Conservation (phyloP, 306 rosid species). For the Sindora glabra region DNA sequence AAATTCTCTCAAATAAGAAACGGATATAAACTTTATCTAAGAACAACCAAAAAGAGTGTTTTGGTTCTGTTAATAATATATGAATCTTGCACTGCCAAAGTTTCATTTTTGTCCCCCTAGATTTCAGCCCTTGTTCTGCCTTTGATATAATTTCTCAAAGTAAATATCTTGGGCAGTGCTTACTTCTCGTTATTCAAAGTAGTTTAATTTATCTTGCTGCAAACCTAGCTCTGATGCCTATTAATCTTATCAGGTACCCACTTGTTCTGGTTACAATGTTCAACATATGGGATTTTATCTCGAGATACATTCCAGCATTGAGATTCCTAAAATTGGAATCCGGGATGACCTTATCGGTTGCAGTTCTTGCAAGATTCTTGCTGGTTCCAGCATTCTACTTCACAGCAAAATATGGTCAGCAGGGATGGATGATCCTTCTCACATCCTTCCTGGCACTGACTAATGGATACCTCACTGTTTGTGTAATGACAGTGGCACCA, state of each 20-base stretch:
- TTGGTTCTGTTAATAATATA: too few relatives aligned
- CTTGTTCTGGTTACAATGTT: slow-evolving; percentile 63
- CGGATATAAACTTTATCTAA: too few relatives aligned
- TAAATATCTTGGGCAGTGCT: too few relatives aligned
- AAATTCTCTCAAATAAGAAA: too few relatives aligned
- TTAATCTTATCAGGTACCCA: slow-evolving; percentile 52
- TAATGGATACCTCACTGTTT: slow-evolving; percentile 77
- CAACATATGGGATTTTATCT: slow-evolving; percentile 46
- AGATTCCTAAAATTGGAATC: slow-evolving; percentile 57
- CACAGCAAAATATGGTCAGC: slow-evolving; percentile 72
- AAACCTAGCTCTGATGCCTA: too few relatives aligned
- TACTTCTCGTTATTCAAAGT: too few relatives aligned
- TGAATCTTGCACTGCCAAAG: too few relatives aligned
- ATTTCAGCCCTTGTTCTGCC: too few relatives aligned
- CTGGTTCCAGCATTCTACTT: slow-evolving; percentile 74
- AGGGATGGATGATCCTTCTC: slow-evolving; percentile 83
- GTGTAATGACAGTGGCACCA: slow-evolving; percentile 70
- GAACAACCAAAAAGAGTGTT: too few relatives aligned
- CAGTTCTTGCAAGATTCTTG: slow-evolving; percentile 40
- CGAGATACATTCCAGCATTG: slow-evolving; percentile 63
- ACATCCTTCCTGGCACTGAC: slow-evolving; percentile 59
- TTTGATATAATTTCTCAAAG: too few relatives aligned
- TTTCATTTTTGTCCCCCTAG: too few relatives aligned
- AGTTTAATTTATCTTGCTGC: too few relatives aligned
- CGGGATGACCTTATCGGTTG: slow-evolving; percentile 44